Evolutionary conservation across 345 rosid species (phyloP), one percentile per base, ranked within the genome.

Genomic region (Aurinia saxatilis): DNA sequence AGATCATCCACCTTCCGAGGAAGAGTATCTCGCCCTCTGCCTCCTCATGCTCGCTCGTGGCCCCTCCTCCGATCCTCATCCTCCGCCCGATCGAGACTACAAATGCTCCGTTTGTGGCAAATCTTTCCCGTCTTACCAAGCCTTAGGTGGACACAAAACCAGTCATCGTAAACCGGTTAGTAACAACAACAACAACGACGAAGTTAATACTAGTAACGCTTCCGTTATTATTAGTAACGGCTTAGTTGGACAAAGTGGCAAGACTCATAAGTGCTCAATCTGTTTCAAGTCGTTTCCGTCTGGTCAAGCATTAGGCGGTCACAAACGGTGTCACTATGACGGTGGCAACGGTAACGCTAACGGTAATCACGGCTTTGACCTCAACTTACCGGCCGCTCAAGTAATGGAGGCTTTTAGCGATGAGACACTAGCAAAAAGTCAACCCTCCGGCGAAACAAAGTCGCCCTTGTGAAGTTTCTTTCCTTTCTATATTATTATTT

Each of bases 291-390:
- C 77, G 13, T 89, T 89, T 46, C 77, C 91, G 3, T 80, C 88
- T 6, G 96, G 93, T 34, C 96, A 88, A 73, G 96, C 96, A n/a
- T 50, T 88, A 14, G 96, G 96, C 11, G 96, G 96, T n/a, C 96
- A 89, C 78, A 89, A 89, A 73, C 84, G 96, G 6, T 78, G 96
- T 51, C 96, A 86, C 77, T 88, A 88, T 41, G 92, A 83, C 48
- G 88, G 86, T 40, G 83, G 74, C 12, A 54, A 38, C 63, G 36
- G 29, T 48, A 57, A 64, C 40, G 36, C 54, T 47, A 38, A 37
- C 50, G 44, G 3, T 62, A 72, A 64, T 13, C 68, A 66, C 50
- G 79, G 68, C 5, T 81, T 84, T 68, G 95, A 86, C 73, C 66
- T 86, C 34, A 86, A 86, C 39, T 29, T 84, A 64, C 88, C 95